These are phyloP conservation scores for Tephrocybe sp. DNA, from an alignment of 768 basidiomycete genomes.

Conservation along the genomic window DNA sequence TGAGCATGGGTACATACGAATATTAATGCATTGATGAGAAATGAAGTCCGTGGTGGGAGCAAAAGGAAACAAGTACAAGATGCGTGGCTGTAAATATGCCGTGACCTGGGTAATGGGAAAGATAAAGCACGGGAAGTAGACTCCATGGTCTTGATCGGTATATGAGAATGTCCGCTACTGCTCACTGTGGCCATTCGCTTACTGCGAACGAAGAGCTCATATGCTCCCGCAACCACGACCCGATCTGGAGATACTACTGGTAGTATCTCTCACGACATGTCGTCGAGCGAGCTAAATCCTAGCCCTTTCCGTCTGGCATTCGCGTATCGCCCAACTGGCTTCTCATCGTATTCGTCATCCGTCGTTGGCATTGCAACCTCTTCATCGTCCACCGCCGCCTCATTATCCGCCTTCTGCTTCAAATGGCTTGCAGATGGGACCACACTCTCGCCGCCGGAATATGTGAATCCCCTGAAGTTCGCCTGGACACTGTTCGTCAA, in stretches of 20 bases:
- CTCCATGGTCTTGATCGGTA: conserved; percentile 7
- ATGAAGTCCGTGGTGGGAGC: conserved; percentile 10
- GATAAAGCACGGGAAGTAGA: conserved; percentile 1
- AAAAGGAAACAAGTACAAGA: conserved; percentile 11
- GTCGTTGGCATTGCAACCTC: conserved; percentile 51
- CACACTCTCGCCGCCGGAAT: conserved; percentile 73
- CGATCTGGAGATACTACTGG: not conserved
- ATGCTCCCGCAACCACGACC: conserved; percentile 16
- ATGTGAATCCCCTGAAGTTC: conserved; percentile 95
- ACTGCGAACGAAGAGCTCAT: conserved; percentile 20
- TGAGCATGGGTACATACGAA: conserved; percentile 16
- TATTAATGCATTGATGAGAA: conserved; percentile 15
- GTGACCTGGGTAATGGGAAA: conserved; percentile 2
- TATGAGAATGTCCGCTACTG: conserved; percentile 12
- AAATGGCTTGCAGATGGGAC: conserved; percentile 41
- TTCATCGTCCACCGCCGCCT: conserved; percentile 52
- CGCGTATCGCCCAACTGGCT: conserved; percentile 71
- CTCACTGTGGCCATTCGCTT: conserved; percentile 16
- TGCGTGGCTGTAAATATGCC: conserved; percentile 15
- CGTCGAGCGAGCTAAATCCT: conserved; percentile 39
- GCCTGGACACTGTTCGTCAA: conserved; percentile 93
- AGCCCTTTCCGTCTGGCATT: conserved; percentile 49
- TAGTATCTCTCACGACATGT: conserved; percentile 26
- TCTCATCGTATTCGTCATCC: conserved; percentile 73
- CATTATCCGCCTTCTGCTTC: conserved; percentile 51